Evolutionary conservation across 75 land plant species (phyloP).

Genomic region (Sequoiadendron giganteum): DNA sequence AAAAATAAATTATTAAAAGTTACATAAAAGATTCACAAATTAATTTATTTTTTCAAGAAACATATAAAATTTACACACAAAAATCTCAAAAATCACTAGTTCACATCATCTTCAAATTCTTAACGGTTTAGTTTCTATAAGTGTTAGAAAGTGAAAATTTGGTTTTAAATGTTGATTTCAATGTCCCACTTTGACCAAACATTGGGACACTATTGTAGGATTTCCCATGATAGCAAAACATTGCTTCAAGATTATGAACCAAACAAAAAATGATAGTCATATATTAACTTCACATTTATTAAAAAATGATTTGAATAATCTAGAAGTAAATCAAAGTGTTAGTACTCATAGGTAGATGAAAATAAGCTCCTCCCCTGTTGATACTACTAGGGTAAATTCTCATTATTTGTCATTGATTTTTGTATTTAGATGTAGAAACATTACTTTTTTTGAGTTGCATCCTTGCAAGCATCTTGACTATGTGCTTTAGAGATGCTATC

Average conservation of each 20-base stretch:
- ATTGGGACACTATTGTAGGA: too few relatives aligned
- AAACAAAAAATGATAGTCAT: not conserved
- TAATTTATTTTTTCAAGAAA: too few relatives aligned
- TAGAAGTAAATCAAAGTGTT: not conserved
- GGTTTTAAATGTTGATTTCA: too few relatives aligned
- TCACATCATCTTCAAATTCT: too few relatives aligned
- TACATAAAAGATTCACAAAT: too few relatives aligned
- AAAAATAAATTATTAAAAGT: too few relatives aligned
- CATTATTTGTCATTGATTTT: not conserved
- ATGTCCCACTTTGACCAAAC: too few relatives aligned
- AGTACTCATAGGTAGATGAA: not conserved
- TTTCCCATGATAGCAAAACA: not conserved
- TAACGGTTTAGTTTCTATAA: too few relatives aligned
- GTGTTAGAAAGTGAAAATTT: too few relatives aligned
- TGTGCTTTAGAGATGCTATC: conserved; percentile 15
- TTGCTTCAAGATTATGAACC: not conserved
- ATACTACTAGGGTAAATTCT: not conserved
- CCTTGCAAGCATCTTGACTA: conserved; percentile 34
- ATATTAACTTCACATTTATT: not conserved
- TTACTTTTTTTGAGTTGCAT: conserved; percentile 37
- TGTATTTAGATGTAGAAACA: conserved; percentile 24
- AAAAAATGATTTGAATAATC: not conserved
- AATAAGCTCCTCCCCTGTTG: not conserved
- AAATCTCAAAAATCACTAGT: too few relatives aligned
- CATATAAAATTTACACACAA: too few relatives aligned